Percentiles rank a stretch among this genome's conserved stretches.
Conservation (phyloP, 2,329 filamentous ascomycete species). For the Verticillium zaregamsianum region DNA sequence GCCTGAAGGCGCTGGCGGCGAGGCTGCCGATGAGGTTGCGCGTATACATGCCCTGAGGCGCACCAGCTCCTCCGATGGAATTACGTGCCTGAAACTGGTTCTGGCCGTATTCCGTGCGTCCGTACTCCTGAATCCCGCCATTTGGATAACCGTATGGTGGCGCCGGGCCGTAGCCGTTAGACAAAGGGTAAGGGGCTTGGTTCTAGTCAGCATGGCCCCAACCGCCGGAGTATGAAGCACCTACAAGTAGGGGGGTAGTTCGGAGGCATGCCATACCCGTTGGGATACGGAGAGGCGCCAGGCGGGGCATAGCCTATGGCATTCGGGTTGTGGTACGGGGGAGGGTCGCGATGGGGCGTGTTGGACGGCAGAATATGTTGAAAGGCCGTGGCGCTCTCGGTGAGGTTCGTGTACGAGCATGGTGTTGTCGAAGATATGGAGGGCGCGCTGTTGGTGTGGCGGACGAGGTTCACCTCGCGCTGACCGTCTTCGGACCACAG, state of each 20-base stretch:
- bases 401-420: conserved; percentile 60
- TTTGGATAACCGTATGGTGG: not conserved
- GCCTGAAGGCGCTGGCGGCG: conserved; percentile 79
- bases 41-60: conserved; percentile 81
- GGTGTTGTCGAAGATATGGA: conserved; percentile 79
- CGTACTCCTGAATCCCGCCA: not conserved
- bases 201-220: conserved; percentile 10
- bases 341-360: not conserved
- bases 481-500: conserved; percentile 63
- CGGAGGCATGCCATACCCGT: conserved; percentile 4
- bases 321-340: not conserved
- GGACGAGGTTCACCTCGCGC: conserved; percentile 62
- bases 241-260: conserved; percentile 22
- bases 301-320: not conserved
- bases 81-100: conserved; percentile 11
- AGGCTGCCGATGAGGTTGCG: conserved; percentile 91
- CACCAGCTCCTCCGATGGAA: not conserved
- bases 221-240: conserved; percentile 17
- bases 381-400: conserved; percentile 6
- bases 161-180: conserved; percentile 1
- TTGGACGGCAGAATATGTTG: conserved; percentile 18
- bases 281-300: not conserved
- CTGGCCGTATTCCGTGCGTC: conserved; percentile 14
- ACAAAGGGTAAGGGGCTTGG: conserved; percentile 15
- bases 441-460: conserved; percentile 60